Conservation (phyloP, 352 stramenopile genomes). For the Elongisporangium anandrum region DNA sequence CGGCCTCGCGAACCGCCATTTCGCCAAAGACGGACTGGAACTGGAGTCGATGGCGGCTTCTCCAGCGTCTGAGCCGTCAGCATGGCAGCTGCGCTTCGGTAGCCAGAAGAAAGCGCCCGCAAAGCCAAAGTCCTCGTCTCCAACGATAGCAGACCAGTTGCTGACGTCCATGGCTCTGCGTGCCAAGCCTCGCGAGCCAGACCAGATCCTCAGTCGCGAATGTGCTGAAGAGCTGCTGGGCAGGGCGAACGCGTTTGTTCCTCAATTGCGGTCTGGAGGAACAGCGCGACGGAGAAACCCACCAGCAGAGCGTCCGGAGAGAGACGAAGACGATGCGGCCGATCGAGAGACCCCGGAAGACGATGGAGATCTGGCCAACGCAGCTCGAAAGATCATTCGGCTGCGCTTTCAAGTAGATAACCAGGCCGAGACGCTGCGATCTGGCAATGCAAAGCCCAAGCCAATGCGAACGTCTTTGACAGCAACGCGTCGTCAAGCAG, state of each 20-base stretch:
- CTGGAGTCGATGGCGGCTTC: constrained; percentile 17
- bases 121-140: constrained; percentile 1
- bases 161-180: constrained; percentile 23
- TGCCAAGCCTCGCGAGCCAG: constrained; percentile 12
- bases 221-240: constrained; percentile 55
- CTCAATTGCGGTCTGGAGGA: constrained; percentile 9
- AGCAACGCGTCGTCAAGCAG: neutral
- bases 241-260: constrained; percentile 46
- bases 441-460: neutral
- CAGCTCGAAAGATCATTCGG: constrained; percentile 45
- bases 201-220: constrained; percentile 31
- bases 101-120: constrained; percentile 13
- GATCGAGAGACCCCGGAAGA: neutral
- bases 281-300: neutral
- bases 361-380: constrained; percentile 7
- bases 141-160: constrained; percentile 37
- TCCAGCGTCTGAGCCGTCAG: constrained; percentile 22
- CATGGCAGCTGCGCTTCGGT: constrained; percentile 60
- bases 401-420: constrained; percentile 41
- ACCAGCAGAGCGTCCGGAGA: neutral
- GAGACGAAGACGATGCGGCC: neutral
- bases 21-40: neutral
- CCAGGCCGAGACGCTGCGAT: constrained; percentile 28
- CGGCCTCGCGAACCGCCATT: neutral
- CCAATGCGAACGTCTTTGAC: neutral